Conservation (phyloP, 345 rosid species). For the Odontarrhena argentea region DNA sequence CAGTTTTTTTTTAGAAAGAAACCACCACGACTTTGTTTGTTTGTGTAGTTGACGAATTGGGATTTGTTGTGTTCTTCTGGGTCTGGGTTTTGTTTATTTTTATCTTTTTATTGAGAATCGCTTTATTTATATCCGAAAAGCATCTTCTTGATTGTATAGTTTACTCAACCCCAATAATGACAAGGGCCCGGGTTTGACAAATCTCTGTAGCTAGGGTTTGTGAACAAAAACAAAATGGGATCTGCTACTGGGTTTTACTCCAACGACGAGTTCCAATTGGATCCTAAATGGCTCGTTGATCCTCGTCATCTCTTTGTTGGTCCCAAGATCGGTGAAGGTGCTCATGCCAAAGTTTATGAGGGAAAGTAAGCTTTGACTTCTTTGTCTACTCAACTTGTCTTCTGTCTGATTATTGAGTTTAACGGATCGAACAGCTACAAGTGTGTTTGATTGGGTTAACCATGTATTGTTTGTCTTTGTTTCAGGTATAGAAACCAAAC, state of each 20-base stretch:
- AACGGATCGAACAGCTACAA: neutral
- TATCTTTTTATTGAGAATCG: conserved; percentile 16
- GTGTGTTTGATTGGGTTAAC: neutral
- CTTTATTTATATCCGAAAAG: conserved; percentile 13
- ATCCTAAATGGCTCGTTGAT: conserved; percentile 86
- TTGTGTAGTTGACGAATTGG: conserved; percentile 25
- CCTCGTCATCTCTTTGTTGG: conserved; percentile 92
- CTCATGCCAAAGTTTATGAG: conserved; percentile 98
- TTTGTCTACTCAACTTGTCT: neutral
- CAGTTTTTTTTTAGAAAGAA: conserved; percentile 18
- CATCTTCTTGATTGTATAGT: conserved; percentile 19
- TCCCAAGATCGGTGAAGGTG: conserved; percentile 98
- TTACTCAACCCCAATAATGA: conserved; percentile 28
- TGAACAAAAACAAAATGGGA: conserved; percentile 52
- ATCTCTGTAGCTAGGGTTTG: conserved; percentile 28
- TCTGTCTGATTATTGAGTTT: neutral
- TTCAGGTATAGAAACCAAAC: conserved; percentile 75
- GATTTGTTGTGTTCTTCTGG: conserved; percentile 33
- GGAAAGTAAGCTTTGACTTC: conserved; percentile 81
- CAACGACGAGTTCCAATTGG: conserved; percentile 63
- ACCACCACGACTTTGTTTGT: conserved; percentile 11
- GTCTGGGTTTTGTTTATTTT: conserved; percentile 38
- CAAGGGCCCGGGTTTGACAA: conserved; percentile 29
- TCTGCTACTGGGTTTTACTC: conserved; percentile 72
- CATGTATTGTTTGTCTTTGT: neutral